Percentiles rank a stretch among this genome's conserved stretches.
Conservation (phyloP, 2,329 filamentous ascomycete genomes). For the Fusarium sp. region DNA sequence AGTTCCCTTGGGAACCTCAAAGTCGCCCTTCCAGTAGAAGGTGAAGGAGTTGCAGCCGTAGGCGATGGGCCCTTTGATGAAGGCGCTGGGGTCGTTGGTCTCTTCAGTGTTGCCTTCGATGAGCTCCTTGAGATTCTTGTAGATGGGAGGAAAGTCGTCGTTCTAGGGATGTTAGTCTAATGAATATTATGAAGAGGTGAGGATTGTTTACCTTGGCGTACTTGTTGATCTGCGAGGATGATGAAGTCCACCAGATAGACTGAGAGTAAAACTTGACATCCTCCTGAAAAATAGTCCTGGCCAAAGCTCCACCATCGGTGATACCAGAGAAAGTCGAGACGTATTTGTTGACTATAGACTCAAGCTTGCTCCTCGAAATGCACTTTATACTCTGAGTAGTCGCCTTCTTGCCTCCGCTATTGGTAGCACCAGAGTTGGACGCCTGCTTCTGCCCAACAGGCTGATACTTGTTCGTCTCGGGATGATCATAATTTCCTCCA, state of each 20-base stretch:
- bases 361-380: constrained; percentile 22
- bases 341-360: constrained; percentile 36
- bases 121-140: constrained; percentile 22
- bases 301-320: constrained; percentile 27
- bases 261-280: constrained; percentile 37
- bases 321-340: constrained; percentile 34
- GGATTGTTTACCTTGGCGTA: constrained; percentile 22
- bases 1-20: constrained; percentile 18
- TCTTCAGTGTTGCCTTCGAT: constrained; percentile 23
- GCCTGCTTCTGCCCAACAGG: constrained; percentile 23
- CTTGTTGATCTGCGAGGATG: constrained; percentile 26
- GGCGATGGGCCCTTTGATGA: constrained; percentile 31
- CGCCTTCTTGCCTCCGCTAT: not conserved
- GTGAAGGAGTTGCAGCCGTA: constrained; percentile 41
- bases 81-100: constrained; percentile 23
- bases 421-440: not conserved
- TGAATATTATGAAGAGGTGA: accelerated
- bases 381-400: not conserved
- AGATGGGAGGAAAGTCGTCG: constrained; percentile 38
- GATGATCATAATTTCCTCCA: constrained; percentile 33
- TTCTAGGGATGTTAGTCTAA: not conserved
- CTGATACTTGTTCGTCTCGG: constrained; percentile 25
- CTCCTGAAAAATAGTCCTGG: constrained; percentile 21
- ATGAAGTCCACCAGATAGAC: constrained; percentile 35
- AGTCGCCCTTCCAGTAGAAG: constrained; percentile 41